Evolutionary conservation across 176 grass and related monocot genomes (phyloP).

Genomic region (Eragrostis curvula): DNA sequence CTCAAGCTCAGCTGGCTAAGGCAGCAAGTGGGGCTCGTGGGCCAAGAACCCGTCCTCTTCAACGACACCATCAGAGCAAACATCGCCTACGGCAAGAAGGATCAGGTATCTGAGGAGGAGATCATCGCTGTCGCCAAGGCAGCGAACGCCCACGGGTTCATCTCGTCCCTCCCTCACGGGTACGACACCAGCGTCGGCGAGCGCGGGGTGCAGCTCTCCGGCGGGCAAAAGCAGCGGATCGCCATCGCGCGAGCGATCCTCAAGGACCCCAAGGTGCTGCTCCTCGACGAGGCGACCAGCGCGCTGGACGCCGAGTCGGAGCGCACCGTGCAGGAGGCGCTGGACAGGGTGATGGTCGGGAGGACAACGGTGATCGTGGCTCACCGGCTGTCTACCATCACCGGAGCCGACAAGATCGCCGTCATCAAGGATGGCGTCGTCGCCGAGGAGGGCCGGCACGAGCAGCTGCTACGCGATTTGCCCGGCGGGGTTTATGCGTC

Average conservation of each 20-base stretch:
- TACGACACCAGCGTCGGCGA: slow-evolving; percentile 80
- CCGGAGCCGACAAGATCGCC: slow-evolving; percentile 45
- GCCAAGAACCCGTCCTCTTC: slow-evolving; percentile 76
- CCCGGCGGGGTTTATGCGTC: slow-evolving; percentile 46
- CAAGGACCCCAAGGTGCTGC: slow-evolving; percentile 73
- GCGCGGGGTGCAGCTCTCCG: slow-evolving; percentile 87
- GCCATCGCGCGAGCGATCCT: slow-evolving; percentile 90
- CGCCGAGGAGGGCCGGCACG: slow-evolving; percentile 56
- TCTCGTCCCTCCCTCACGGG: slow-evolving; percentile 58
- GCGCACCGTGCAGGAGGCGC: slow-evolving; percentile 58
- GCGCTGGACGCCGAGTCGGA: slow-evolving; percentile 66
- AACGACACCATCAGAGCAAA: slow-evolving; percentile 67
- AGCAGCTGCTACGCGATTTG: slow-evolving; percentile 28
- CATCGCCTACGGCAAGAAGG: slow-evolving; percentile 73
- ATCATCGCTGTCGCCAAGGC: slow-evolving; percentile 58
- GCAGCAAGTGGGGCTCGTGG: slow-evolving; percentile 70
- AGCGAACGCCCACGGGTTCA: slow-evolving; percentile 70
- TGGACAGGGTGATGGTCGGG: slow-evolving; percentile 59
- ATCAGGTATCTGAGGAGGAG: slow-evolving; percentile 59
- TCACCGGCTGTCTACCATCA: slow-evolving; percentile 56
- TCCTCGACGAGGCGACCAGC: slow-evolving; percentile 69
- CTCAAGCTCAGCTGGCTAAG: slow-evolving; percentile 73
- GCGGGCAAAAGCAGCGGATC: slow-evolving; percentile 95
- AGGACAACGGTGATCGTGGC: slow-evolving; percentile 53
- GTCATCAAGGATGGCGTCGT: slow-evolving; percentile 57